Conservation (phyloP, 106 monocot species). For the Gastrodia elata region DNA sequence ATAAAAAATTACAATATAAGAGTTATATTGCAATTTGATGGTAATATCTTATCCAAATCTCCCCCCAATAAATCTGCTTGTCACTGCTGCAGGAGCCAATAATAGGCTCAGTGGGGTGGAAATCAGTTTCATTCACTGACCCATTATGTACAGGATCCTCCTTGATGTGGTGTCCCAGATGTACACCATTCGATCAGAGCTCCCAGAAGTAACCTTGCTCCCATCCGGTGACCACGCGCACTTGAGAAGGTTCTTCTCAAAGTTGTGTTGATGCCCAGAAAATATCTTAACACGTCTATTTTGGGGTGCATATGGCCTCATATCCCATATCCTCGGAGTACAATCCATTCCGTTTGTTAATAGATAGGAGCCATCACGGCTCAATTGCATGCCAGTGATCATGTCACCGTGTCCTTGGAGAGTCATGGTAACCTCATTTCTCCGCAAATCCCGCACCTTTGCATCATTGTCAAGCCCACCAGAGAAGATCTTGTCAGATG, state of each 20-base stretch:
- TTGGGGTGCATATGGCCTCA: conserved; percentile 98
- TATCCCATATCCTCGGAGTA: conserved; percentile 81
- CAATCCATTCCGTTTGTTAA: conserved; percentile 93
- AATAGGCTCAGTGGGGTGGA: conserved; percentile 86
- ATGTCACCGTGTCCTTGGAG: conserved; percentile 86
- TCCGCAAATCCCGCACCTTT: conserved; percentile 87
- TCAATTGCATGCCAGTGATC: conserved; percentile 96
- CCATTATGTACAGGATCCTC: conserved; percentile 86
- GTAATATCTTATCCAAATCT: conserved; percentile 19
- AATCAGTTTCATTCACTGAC: conserved; percentile 88
- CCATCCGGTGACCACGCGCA: conserved; percentile 92
- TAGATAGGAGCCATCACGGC: conserved; percentile 90
- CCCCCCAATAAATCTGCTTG: conserved; percentile 88
- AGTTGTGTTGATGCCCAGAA: conserved; percentile 89
- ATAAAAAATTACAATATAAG: too few relatives aligned
- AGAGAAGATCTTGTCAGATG: conserved; percentile 78
- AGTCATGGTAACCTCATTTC: conserved; percentile 67
- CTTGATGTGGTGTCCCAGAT: conserved; percentile 94
- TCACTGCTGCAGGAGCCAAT: conserved; percentile 90
- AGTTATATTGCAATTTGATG: too few relatives aligned
- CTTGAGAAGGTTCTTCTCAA: conserved; percentile 88
- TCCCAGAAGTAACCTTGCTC: conserved; percentile 85
- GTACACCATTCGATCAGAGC: conserved; percentile 97
- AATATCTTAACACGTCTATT: conserved; percentile 95
- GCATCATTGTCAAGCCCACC: conserved; percentile 88